Evolutionary conservation across 1,139 yeast genomes (phyloP), one percentile per base, ranked within the genome.

Genomic region (Casaregolazyma lundiana): DNA sequence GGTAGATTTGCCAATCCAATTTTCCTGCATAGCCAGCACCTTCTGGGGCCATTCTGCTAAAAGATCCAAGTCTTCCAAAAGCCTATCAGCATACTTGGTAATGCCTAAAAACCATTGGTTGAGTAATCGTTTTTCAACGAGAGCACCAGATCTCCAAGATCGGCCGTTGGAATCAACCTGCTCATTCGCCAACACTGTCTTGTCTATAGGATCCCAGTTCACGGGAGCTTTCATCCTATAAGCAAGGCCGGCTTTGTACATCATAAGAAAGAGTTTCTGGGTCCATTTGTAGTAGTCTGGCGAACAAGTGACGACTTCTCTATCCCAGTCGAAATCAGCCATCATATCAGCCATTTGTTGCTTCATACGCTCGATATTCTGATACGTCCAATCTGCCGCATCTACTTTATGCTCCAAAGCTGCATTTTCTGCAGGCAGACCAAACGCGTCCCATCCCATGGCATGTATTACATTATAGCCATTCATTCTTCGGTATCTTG

Each of bases 371-470:
- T 65, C 68, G 19, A 92, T 89, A 61, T 92, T 92, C 7, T 71
- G 59, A 39, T 70, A 72, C 0, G 98, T 92, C 98, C 98, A 92
- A 0, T 67, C 73, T 0, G 79, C 77, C 0, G 98, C 97, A 53
- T 80, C 80, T 13, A 86, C 74, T 0, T 81, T 81, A 53, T 95
- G 70, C 62, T 90, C 96, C 24, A 87, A 81, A 0, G 98, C 98
- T 0, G 98, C 98, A 65, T 92, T 92, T 62, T 92, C 98, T 0
- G 98, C 98, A 0, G 98, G 98, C 35, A 92, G 71, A 0, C 98
- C 98, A 71, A 92, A 92, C 0, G 97, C 96, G 70, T 92, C 98
- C 97, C 97, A 92, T 0, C 98, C 98, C 95, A 92, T 90, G 0
- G 98, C 97, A 62, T 92, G 96, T 4, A 90, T 73, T 15, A 90